Conservation (phyloP, 2,329 filamentous ascomycete species). For the Aureobasidium sp. region DNA sequence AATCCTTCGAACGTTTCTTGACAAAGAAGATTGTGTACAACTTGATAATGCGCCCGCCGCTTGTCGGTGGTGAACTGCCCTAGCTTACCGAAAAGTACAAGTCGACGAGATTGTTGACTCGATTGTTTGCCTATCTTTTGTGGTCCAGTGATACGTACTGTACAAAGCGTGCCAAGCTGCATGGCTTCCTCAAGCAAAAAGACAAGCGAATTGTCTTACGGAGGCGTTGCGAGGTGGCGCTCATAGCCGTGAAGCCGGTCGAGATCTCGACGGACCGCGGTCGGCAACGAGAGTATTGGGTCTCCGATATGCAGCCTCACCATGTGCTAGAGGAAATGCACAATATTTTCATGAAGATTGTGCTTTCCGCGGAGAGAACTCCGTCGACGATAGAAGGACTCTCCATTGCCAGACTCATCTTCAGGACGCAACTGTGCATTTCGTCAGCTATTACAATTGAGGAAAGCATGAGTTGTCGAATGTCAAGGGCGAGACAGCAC, state of each 20-base stretch:
- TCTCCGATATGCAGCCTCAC: neutral
- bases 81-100: neutral
- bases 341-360: neutral
- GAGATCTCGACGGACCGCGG: neutral
- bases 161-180: neutral
- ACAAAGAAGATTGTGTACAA: constrained; percentile 10
- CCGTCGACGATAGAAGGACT: no score
- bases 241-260: neutral
- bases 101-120: neutral
- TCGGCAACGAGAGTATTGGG: neutral
- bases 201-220: neutral
- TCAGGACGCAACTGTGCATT: no score
- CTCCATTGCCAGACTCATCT: no score
- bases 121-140: neutral
- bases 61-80: neutral
- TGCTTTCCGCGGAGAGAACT: neutral
- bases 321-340: no score
- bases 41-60: neutral
- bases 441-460: no score
- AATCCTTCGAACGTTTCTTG: neutral
- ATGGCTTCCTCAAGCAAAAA: neutral
- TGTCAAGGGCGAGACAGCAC: no score
- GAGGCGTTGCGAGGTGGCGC: neutral
- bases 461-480: no score
- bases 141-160: neutral